Conservation (phyloP, 2,329 filamentous ascomycete species). For the Penicillium thymicola region DNA sequence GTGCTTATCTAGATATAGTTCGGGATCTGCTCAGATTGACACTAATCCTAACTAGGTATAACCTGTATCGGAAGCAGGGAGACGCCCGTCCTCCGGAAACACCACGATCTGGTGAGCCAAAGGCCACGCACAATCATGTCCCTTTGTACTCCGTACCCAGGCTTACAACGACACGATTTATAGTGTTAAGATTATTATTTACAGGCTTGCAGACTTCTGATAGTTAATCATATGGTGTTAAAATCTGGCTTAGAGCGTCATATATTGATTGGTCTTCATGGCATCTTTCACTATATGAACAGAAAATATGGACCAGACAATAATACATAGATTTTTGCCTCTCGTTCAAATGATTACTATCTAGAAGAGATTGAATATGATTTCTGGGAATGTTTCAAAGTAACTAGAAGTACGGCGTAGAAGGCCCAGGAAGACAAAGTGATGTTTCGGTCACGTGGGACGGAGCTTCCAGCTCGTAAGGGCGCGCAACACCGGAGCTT, state of each 20-base stretch:
- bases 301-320: not conserved
- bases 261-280: not conserved
- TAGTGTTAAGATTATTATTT: not conserved
- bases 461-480: conserved; percentile 29
- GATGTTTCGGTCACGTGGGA: conserved; percentile 27
- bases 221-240: not conserved
- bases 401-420: not conserved
- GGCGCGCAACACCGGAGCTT: conserved; percentile 21
- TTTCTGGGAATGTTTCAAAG: not conserved
- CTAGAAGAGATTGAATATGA: not conserved
- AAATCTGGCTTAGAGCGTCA: not conserved
- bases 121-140: not conserved
- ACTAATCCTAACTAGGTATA: not conserved
- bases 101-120: not conserved
- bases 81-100: not conserved
- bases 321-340: not conserved
- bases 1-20: not conserved
- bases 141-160: not conserved
- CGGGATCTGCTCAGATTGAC: not conserved
- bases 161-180: not conserved
- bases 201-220: not conserved
- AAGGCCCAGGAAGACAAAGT: not conserved
- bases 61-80: not conserved
- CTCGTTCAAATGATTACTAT: not conserved
- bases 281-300: not conserved